Evolutionary conservation across 352 stramenopile genomes (phyloP).

Genomic region (Globisporangium barbulae): DNA sequence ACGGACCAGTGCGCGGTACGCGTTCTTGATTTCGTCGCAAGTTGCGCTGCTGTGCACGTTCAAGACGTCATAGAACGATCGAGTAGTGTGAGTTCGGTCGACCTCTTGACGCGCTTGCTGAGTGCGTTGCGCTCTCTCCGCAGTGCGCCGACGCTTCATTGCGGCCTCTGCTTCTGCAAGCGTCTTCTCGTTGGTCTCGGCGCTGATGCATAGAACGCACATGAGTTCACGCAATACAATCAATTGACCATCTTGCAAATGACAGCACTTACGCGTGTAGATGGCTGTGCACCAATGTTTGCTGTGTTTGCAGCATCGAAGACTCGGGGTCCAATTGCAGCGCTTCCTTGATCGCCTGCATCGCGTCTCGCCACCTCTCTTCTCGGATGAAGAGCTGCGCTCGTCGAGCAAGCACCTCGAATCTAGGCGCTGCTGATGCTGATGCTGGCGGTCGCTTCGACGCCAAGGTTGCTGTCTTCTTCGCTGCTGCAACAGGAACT

Average conservation of each 20-base stretch:
- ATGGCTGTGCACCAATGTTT: background rate
- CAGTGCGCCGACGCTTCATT: background rate
- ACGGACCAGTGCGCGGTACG: slow-evolving; percentile 7
- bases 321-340: background rate
- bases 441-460: background rate
- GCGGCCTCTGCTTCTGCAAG: background rate
- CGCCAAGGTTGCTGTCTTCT: background rate
- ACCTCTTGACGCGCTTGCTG: background rate
- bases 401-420: slow-evolving; percentile 2
- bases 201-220: background rate
- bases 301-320: background rate
- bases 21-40: slow-evolving; percentile 4
- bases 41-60: background rate
- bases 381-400: background rate
- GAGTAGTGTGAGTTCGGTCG: background rate
- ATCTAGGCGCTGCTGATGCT: background rate
- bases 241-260: background rate
- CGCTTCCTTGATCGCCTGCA: slow-evolving; percentile 2
- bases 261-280: background rate
- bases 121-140: background rate
- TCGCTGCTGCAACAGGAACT: background rate
- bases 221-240: background rate
- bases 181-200: background rate
- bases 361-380: background rate
- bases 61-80: slow-evolving; percentile 3